These are phyloP conservation scores for Cucurbita maxima DNA, from an alignment of 306 rosid genomes.

Conservation along the genomic window DNA sequence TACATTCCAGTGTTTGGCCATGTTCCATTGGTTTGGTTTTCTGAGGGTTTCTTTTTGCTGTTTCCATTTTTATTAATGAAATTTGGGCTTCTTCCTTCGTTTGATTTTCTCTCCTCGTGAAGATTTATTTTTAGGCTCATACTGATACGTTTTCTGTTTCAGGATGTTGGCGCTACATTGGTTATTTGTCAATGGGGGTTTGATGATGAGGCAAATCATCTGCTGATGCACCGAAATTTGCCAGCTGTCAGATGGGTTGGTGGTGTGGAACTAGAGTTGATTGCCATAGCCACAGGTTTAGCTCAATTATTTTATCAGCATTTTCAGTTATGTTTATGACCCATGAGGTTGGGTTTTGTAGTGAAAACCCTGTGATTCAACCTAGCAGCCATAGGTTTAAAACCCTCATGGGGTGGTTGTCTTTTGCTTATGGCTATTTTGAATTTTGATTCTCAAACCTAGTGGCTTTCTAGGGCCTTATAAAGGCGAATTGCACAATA, in stretches of 20 bases:
- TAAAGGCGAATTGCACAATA: neutral
- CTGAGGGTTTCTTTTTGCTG: neutral
- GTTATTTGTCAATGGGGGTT: constrained; percentile 99
- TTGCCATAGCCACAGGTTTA: constrained; percentile 92
- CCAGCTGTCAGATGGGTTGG: constrained; percentile 99
- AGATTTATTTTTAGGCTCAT: neutral
- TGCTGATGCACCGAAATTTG: constrained; percentile 85
- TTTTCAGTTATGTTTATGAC: neutral
- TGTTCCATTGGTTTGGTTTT: neutral
- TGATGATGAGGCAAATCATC: constrained; percentile 99
- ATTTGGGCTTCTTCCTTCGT: neutral
- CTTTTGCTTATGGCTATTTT: neutral
- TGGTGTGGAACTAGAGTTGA: constrained; percentile 96
- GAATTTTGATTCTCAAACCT: neutral
- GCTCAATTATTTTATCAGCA: constrained; percentile 9
- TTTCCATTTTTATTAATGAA: neutral
- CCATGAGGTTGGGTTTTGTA: neutral
- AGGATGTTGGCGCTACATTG: constrained; percentile 93
- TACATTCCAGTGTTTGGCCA: neutral
- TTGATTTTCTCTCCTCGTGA: neutral
- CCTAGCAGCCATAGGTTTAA: neutral
- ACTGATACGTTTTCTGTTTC: constrained; percentile 6
- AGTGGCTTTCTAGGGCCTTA: neutral
- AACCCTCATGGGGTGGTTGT: neutral
- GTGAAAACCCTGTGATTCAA: neutral